These are phyloP conservation scores for Cladosporium austrohemisphaericum DNA, from an alignment of 2,329 filamentous ascomycete genomes.

Conservation along the genomic window DNA sequence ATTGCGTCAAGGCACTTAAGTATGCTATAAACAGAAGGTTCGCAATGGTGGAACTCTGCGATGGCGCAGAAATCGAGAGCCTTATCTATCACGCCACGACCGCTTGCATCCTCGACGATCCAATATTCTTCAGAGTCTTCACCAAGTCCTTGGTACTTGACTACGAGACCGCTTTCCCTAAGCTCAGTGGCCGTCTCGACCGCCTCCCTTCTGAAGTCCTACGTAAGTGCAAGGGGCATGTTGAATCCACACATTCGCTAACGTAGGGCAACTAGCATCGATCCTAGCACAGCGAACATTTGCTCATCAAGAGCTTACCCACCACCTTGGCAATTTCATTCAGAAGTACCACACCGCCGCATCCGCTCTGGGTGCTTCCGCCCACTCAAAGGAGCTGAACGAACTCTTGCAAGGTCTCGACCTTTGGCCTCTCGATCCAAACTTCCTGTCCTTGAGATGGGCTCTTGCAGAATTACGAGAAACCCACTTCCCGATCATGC, in stretches of 20 bases:
- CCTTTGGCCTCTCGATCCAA: background rate
- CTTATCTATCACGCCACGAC: constrained; percentile 7
- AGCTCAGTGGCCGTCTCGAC: background rate
- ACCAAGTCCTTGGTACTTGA: constrained; percentile 13
- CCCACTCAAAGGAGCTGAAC: background rate
- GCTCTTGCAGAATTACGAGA: background rate
- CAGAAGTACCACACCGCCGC: background rate
- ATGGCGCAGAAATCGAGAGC: background rate
- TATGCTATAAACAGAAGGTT: background rate
- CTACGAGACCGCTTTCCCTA: background rate
- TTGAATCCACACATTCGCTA: background rate
- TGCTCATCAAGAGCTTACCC: background rate
- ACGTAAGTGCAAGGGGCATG: background rate
- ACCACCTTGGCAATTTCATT: background rate
- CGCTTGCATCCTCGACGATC: constrained; percentile 18
- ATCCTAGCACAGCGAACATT: background rate
- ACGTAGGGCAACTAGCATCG: constrained; percentile 1
- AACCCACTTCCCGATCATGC: constrained; percentile 1
- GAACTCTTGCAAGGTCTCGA: background rate
- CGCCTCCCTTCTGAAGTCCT: constrained; percentile 5
- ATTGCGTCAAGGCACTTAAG: constrained; percentile 10
- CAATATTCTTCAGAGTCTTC: constrained; percentile 12
- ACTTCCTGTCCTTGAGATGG: background rate
- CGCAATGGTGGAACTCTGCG: background rate
- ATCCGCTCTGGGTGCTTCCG: background rate